These are phyloP conservation scores for Cryptosporidium bovis DNA, from an alignment of 169 alveolate genomes.

Conservation along the genomic window DNA sequence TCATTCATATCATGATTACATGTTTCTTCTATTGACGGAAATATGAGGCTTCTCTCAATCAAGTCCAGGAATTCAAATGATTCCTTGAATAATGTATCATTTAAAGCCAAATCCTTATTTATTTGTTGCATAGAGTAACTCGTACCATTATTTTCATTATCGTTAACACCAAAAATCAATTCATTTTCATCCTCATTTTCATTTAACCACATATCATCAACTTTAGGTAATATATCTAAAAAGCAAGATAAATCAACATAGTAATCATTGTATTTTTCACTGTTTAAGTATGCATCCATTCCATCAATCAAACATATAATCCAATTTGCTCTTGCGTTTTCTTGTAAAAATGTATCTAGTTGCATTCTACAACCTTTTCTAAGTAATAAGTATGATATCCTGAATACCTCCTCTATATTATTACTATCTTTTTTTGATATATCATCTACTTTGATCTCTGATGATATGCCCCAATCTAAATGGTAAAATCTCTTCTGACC, in stretches of 20 bases:
- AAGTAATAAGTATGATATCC: constrained; percentile 7
- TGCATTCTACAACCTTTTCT: constrained; percentile 71
- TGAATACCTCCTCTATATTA: constrained; percentile 50
- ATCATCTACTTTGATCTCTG: background rate
- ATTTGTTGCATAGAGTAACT: background rate
- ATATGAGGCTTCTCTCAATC: constrained; percentile 46
- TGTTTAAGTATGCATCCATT: constrained; percentile 42
- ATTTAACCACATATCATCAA: constrained; percentile 63
- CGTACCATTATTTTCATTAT: background rate
- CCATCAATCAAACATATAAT: constrained; percentile 45
- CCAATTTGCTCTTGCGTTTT: constrained; percentile 60
- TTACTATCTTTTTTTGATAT: constrained; percentile 37
- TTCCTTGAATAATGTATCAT: constrained; percentile 32
- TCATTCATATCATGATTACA: background rate
- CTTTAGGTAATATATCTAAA: constrained; percentile 33
- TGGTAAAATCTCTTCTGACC: constrained; percentile 39
- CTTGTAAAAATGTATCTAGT: constrained; percentile 28
- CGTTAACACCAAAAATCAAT: background rate
- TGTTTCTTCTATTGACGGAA: constrained; percentile 7
- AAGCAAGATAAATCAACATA: constrained; percentile 41
- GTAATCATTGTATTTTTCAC: constrained; percentile 32
- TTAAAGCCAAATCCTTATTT: constrained; percentile 45
- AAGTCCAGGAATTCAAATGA: constrained; percentile 45
- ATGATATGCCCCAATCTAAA: constrained; percentile 46
- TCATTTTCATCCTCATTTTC: constrained; percentile 5